Conservation (phyloP, 495 filamentous ascomycete genomes). For the Neurospora africana region DNA sequence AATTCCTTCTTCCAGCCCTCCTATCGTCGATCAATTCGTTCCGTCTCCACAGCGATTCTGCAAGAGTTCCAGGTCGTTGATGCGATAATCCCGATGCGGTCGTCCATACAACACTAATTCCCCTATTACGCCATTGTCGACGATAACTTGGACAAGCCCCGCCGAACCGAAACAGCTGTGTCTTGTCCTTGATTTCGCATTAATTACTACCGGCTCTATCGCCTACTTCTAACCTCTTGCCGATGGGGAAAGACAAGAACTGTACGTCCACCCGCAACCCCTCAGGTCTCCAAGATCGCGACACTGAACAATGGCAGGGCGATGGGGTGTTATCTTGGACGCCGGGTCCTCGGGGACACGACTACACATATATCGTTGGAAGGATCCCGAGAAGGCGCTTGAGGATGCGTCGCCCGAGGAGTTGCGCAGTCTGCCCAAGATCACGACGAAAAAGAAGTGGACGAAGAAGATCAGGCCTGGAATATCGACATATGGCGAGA, state of each 20-base stretch:
- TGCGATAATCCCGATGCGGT: background rate
- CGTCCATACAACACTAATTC: background rate
- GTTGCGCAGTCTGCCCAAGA: constrained; percentile 59
- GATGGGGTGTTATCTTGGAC: constrained; percentile 53
- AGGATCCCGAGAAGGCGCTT: constrained; percentile 59
- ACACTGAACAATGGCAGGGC: constrained; percentile 24
- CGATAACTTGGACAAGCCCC: background rate
- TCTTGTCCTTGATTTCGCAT: background rate
- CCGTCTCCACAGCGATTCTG: background rate
- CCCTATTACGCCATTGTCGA: background rate
- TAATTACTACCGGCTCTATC: background rate
- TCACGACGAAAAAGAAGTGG: constrained; percentile 78
- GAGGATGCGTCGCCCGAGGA: constrained; percentile 49
- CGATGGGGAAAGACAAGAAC: constrained; percentile 14
- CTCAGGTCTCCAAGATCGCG: background rate
- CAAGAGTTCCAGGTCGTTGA: background rate
- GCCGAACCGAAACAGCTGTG: background rate
- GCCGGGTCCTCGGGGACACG: constrained; percentile 72
- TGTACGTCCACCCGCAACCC: constrained; percentile 5
- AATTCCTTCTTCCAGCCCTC: background rate
- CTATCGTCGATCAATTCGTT: background rate
- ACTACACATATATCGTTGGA: constrained; percentile 87
- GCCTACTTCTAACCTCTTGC: background rate
- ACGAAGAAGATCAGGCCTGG: constrained; percentile 90
- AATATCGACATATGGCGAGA: constrained; percentile 79